A percentile compares a stretch with the other conserved stretches of the same genome.
These are phyloP conservation scores for Globisporangium emineosum DNA, from an alignment of 352 stramenopile species.

Conservation along the genomic window DNA sequence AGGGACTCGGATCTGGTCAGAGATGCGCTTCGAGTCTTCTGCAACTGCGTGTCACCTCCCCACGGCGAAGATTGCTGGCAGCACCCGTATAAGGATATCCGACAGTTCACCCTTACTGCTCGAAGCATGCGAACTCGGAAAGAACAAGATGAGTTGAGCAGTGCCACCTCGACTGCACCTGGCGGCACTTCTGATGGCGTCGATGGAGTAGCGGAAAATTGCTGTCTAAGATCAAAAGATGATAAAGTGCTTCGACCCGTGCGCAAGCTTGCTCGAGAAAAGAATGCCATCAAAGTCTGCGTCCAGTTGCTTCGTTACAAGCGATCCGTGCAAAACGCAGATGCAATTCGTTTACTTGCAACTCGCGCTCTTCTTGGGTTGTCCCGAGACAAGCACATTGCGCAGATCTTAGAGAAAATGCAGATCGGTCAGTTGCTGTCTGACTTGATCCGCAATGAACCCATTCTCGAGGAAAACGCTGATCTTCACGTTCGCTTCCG, in stretches of 20 bases:
- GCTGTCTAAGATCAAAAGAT: constrained; percentile 57
- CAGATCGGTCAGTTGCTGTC: constrained; percentile 82
- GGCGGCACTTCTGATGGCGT: not conserved
- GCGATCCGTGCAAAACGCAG: constrained; percentile 81
- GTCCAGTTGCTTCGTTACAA: constrained; percentile 87
- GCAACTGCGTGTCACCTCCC: constrained; percentile 79
- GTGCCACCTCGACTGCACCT: not conserved
- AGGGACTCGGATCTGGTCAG: constrained; percentile 75
- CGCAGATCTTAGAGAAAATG: constrained; percentile 91
- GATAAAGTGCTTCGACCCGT: constrained; percentile 69
- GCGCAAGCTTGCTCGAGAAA: constrained; percentile 67
- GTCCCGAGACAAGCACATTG: constrained; percentile 84
- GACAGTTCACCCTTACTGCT: constrained; percentile 72
- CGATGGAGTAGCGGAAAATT: constrained; percentile 24
- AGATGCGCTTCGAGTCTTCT: constrained; percentile 72
- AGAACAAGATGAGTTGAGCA: constrained; percentile 14
- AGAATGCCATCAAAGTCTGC: constrained; percentile 87
- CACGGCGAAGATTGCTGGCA: constrained; percentile 82
- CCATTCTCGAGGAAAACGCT: constrained; percentile 82
- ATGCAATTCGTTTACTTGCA: constrained; percentile 79
- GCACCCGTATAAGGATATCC: constrained; percentile 81
- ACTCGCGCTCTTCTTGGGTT: constrained; percentile 80
- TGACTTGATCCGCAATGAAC: constrained; percentile 83
- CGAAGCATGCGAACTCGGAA: constrained; percentile 62
- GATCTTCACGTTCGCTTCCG: constrained; percentile 86